Evolutionary conservation across 768 basidiomycete species (phyloP).

Genomic region (Naganishia vishniacii): DNA sequence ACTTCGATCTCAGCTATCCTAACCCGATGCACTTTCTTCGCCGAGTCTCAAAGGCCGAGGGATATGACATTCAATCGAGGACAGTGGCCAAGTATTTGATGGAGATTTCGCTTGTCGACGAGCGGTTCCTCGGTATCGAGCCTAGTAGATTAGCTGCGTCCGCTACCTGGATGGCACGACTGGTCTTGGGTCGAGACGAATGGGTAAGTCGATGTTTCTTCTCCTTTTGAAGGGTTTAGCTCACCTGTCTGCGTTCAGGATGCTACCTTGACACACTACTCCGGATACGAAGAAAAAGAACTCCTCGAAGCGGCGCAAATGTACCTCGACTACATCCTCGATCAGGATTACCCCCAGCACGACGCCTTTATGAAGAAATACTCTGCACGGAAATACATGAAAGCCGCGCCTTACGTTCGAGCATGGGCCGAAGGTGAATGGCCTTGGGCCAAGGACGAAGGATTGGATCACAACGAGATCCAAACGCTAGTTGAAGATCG

Average conservation of each 20-base stretch:
- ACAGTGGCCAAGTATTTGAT: constrained; percentile 87
- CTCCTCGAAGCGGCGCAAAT: constrained; percentile 73
- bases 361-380: constrained; percentile 85
- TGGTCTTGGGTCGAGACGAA: constrained; percentile 69
- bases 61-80: constrained; percentile 75
- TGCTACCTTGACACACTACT: constrained; percentile 78
- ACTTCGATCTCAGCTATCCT: constrained; percentile 79
- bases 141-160: constrained; percentile 79
- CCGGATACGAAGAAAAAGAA: constrained; percentile 72
- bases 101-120: constrained; percentile 77
- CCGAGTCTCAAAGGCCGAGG: constrained; percentile 86
- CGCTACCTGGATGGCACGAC: constrained; percentile 75
- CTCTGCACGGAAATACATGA: constrained; percentile 66
- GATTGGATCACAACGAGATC: not conserved
- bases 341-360: constrained; percentile 54
- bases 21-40: constrained; percentile 85
- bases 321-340: constrained; percentile 79
- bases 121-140: constrained; percentile 64
- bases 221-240: not conserved
- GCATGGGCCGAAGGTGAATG: constrained; percentile 64
- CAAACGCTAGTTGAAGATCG: constrained; percentile 2
- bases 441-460: constrained; percentile 19
- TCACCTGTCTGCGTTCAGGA: constrained; percentile 53
- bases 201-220: constrained; percentile 65
- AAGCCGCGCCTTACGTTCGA: constrained; percentile 78